Evolutionary conservation across 345 rosid species (phyloP).

Genomic region (Hibiscus tridactylites): DNA sequence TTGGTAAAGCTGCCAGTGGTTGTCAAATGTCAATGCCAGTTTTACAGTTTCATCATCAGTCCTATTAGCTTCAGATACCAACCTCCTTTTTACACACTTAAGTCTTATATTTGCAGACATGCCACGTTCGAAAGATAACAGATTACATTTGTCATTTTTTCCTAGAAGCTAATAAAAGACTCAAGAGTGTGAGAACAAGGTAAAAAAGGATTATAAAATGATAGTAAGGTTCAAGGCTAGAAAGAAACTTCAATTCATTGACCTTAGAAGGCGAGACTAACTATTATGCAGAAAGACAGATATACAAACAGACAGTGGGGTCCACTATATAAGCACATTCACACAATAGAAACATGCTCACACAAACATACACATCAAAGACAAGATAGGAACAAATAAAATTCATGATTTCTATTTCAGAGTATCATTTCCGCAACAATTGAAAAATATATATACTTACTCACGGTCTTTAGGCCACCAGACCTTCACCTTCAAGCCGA

Average conservation of each 20-base stretch:
- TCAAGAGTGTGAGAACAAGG: neutral
- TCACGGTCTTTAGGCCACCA: constrained; percentile 87
- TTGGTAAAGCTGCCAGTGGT: neutral
- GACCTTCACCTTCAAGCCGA: constrained; percentile 70
- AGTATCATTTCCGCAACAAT: neutral
- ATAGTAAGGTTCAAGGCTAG: neutral
- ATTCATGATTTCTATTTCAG: neutral
- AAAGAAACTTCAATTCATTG: neutral
- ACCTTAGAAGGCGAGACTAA: neutral
- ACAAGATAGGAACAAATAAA: neutral
- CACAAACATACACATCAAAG: neutral
- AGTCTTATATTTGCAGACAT: neutral
- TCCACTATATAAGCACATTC: neutral
- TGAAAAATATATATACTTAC: constrained; percentile 31
- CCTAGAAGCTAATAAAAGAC: neutral
- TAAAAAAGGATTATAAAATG: neutral
- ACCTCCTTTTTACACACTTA: neutral
- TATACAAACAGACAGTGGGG: too few relatives aligned
- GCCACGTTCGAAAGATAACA: neutral
- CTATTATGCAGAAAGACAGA: neutral
- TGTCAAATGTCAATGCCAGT: neutral
- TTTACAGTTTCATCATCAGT: neutral
- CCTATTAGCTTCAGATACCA: neutral
- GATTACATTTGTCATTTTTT: neutral
- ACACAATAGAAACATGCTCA: neutral